A percentile compares a stretch with the other conserved stretches of the same genome.
These are phyloP conservation scores for Pythium phragmiticola DNA, from an alignment of 352 stramenopile genomes.

Conservation along the genomic window DNA sequence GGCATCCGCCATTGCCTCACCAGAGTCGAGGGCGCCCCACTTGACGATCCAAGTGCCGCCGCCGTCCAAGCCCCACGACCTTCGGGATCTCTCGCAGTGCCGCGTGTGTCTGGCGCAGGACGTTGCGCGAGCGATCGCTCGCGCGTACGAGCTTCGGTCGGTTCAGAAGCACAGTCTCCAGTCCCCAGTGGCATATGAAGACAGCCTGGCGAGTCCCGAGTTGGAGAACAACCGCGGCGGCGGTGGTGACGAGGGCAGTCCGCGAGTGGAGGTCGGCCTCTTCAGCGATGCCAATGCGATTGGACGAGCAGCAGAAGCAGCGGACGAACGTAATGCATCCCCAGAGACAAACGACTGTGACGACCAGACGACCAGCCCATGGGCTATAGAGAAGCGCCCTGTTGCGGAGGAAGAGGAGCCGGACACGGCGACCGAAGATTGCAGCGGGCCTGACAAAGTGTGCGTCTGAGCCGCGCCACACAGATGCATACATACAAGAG, in stretches of 20 bases:
- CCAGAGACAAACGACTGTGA: constrained; percentile 31
- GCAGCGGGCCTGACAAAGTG: neutral
- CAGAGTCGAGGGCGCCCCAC: neutral
- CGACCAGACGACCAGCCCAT: constrained; percentile 10
- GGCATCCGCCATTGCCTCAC: neutral
- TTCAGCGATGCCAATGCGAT: neutral
- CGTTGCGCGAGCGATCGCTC: constrained; percentile 40
- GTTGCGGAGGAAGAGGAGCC: neutral
- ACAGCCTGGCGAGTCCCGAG: constrained; percentile 16
- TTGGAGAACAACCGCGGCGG: constrained; percentile 37
- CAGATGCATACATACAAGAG: neutral
- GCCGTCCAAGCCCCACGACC: constrained; percentile 11
- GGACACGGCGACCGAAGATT: neutral
- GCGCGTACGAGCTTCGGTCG: constrained; percentile 31
- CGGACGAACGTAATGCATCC: neutral
- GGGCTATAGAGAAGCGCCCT: neutral
- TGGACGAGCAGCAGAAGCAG: neutral
- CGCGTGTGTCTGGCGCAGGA: constrained; percentile 39
- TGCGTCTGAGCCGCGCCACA: neutral
- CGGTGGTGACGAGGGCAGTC: neutral
- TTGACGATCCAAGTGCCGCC: constrained; percentile 25
- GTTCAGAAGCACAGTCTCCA: constrained; percentile 13
- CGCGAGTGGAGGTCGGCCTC: neutral
- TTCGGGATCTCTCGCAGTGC: constrained; percentile 18
- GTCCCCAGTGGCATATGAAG: constrained; percentile 10